Percentiles rank a stretch among this genome's conserved stretches.
phyloP scores from a whole-genome alignment of 306 rosid genomes.

The Albizia julibrissin region DNA sequence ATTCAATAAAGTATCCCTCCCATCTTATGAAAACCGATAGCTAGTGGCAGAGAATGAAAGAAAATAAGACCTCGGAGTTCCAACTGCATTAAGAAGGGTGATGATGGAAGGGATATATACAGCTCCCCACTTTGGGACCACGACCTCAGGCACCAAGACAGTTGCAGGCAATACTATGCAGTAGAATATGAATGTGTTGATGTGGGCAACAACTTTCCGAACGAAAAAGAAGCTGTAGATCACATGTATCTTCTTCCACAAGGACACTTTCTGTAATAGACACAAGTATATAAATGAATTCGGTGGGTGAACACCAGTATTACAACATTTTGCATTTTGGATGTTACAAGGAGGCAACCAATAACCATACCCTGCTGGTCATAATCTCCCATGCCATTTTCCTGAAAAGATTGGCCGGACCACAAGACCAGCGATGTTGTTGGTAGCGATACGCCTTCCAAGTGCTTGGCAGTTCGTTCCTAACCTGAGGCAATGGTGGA shows the following conservation, averaged over 20 bases:
- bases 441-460: slow-evolving; percentile 87
- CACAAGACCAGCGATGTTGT: slow-evolving; percentile 95
- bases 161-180: slow-evolving; percentile 82
- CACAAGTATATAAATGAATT: not conserved
- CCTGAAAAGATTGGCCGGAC: slow-evolving; percentile 91
- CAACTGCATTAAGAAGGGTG: slow-evolving; percentile 79
- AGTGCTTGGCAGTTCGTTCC: slow-evolving; percentile 91
- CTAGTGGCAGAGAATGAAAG: not conserved
- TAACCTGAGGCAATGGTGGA: slow-evolving; percentile 52
- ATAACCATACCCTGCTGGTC: slow-evolving; percentile 60
- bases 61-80: slow-evolving; percentile 68
- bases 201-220: slow-evolving; percentile 77
- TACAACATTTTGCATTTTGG: not conserved
- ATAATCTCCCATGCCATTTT: slow-evolving; percentile 73
- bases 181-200: slow-evolving; percentile 74
- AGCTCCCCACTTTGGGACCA: slow-evolving; percentile 79
- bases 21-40: not conserved
- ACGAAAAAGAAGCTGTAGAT: slow-evolving; percentile 92
- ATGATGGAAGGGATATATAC: slow-evolving; percentile 79
- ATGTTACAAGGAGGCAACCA: not conserved
- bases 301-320: not conserved
- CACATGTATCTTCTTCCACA: slow-evolving; percentile 80
- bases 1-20: not conserved
- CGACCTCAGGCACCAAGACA: slow-evolving; percentile 81
- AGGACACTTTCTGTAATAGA: slow-evolving; percentile 68